phyloP scores from a whole-genome alignment of 805 yeast genomes.

The Tanozyma kutaoensis region DNA sequence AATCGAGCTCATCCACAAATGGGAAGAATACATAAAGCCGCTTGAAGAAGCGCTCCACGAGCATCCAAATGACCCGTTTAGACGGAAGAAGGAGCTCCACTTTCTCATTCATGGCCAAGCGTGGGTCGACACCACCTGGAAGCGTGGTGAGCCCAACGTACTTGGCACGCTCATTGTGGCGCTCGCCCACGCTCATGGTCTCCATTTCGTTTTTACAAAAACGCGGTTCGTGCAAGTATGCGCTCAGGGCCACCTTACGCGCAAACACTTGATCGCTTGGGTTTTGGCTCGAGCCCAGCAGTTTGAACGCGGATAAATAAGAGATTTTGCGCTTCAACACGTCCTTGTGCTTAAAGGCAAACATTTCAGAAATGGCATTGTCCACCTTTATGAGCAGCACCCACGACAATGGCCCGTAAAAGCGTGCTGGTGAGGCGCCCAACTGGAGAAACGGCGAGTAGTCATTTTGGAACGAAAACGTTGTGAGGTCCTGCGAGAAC shows the following conservation, averaged over 20 bases:
- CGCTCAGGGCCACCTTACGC: no score
- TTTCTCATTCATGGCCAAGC: constrained; percentile 20
- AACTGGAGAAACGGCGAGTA: constrained; percentile 7
- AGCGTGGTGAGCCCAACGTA: constrained; percentile 8
- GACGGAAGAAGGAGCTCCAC: constrained; percentile 35
- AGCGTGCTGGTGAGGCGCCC: constrained; percentile 3
- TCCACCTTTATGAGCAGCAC: constrained; percentile 6
- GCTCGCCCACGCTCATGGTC: no score
- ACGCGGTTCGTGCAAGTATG: no score
- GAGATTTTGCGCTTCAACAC: constrained; percentile 1
- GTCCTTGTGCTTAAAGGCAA: constrained; percentile 5
- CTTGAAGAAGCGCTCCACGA: constrained; percentile 46
- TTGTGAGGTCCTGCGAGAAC: constrained; percentile 10
- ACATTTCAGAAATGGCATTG: constrained; percentile 6
- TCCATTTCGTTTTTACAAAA: no score
- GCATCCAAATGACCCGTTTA: constrained; percentile 38
- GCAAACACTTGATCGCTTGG: no score
- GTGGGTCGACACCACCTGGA: constrained; percentile 8
- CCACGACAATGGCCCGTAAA: constrained; percentile 7
- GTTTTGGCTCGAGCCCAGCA: no score
- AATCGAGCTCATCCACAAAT: constrained; percentile 41
- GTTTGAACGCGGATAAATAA: constrained; percentile 1
- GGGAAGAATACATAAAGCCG: constrained; percentile 55
- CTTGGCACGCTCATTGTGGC: constrained; percentile 8
- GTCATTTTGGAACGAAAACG: constrained; percentile 21